These are phyloP conservation scores for Aspergillus saccharolyticus DNA, from an alignment of 495 filamentous ascomycete genomes.

Conservation along the genomic window DNA sequence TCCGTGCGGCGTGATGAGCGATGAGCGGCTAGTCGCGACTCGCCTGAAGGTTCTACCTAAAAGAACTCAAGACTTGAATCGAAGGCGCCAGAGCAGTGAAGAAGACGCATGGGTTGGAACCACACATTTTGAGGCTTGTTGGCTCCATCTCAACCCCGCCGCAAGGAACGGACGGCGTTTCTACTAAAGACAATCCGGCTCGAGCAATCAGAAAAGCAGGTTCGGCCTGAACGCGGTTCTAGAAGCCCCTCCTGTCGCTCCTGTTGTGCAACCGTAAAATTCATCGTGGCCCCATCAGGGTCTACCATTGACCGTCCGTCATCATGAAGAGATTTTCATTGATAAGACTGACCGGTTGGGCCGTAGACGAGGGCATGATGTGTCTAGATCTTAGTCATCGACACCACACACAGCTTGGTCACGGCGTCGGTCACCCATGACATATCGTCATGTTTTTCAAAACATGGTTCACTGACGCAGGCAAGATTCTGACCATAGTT, in stretches of 20 bases:
- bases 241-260: not conserved
- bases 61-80: not conserved
- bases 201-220: not conserved
- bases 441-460: too few species aligned
- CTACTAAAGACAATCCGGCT: not conserved
- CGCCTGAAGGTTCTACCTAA: not conserved
- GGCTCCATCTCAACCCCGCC: too few species aligned
- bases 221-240: not conserved
- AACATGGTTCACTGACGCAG: too few species aligned
- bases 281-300: constrained; percentile 5
- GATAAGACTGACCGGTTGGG: constrained; percentile 3
- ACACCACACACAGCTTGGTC: not conserved
- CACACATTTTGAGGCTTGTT: too few species aligned
- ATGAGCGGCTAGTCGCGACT: too few species aligned
- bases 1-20: constrained; percentile 5
- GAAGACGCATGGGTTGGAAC: too few species aligned
- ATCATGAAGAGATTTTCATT: not conserved
- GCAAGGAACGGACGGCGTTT: too few species aligned
- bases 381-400: not conserved
- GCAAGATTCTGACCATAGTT: too few species aligned
- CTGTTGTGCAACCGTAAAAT: not conserved
- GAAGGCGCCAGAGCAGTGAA: too few species aligned
- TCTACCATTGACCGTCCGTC: not conserved
- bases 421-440: too few species aligned
- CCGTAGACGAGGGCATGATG: not conserved